phyloP scores from a whole-genome alignment of 768 basidiomycete genomes.

The Lentinus brumalis region DNA sequence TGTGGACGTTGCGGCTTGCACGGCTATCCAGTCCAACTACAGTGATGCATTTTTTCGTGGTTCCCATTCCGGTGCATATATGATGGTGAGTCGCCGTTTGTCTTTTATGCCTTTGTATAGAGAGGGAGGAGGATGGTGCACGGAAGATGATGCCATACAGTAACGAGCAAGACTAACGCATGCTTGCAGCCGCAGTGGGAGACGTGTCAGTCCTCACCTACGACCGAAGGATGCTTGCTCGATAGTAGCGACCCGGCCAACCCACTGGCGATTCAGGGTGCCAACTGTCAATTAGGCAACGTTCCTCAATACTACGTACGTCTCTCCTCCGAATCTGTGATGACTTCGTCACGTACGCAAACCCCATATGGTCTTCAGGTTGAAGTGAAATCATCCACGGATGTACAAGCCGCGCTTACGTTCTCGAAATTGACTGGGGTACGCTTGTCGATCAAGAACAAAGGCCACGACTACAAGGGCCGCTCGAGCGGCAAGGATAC shows the following conservation, averaged over 20 bases:
- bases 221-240: constrained; percentile 48
- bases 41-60: constrained; percentile 28
- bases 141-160: background rate
- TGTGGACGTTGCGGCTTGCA: constrained; percentile 28
- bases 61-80: constrained; percentile 30
- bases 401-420: constrained; percentile 29
- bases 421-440: constrained; percentile 29
- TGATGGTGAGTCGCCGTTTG: constrained; percentile 27
- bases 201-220: constrained; percentile 47
- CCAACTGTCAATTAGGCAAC: constrained; percentile 29
- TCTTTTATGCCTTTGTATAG: background rate
- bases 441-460: constrained; percentile 34
- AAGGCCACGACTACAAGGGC: constrained; percentile 39
- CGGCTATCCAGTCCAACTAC: constrained; percentile 32
- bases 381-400: constrained; percentile 22
- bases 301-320: constrained; percentile 31
- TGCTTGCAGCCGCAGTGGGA: constrained; percentile 50
- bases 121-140: too few relatives aligned
- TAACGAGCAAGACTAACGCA: too few relatives aligned
- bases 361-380: constrained; percentile 21
- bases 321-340: background rate
- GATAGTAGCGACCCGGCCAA: constrained; percentile 36
- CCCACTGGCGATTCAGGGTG: constrained; percentile 15
- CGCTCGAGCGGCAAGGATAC: constrained; percentile 29
- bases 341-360: background rate